Base-by-base conservation (phyloP, 768 basidiomycete species). In the Suillus alpinus region DNA sequence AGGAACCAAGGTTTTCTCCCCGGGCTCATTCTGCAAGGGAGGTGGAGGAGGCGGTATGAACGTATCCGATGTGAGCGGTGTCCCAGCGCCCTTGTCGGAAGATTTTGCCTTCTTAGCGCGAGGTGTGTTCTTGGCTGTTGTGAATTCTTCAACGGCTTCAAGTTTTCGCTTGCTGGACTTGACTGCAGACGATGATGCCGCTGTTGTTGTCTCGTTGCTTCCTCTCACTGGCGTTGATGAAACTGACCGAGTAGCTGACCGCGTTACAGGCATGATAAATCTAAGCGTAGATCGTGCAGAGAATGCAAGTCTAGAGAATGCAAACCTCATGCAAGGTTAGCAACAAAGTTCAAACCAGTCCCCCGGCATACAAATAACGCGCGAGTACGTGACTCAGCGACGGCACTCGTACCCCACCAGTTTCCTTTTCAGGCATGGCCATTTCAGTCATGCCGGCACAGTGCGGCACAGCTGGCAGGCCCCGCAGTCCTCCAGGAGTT, bases 1-100 rank as follows among this genome's bases (percentile, higher is more conserved):
- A 4, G 92, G 90, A 12, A 95, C 81, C 39, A 88, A 70, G 18
- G 70, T 69, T 20, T 63, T 23, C 58, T 65, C 61, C 36, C 58
- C 46, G 23, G 56, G 44, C 29, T 40, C 62, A 29, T 58, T 56
- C 31, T 44, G 46, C 41, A 49, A 58, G 9, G 58, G 59, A 16
- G 57, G 39, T 1, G 64, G 52, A 6, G 69, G 47, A 36, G 64
- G 31, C 10, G 53, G 52, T 10, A 46, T 34, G 14, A 23, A 26
- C 3, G 23, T 34, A 20, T 18, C 47, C 18, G 60, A 26, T 23
- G 31, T 18, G 39, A 14, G 31, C 9, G 26, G 49, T 36, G 59
- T 23, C 8, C 20, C 43, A 44, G 16, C 37, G 32, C 10, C 29
- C 20, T 26, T 6, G n/a, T 34, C 20, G 23, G 49, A 40, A 18